Conservation (phyloP, 305 asterid species). For the Rubia peregrina region DNA sequence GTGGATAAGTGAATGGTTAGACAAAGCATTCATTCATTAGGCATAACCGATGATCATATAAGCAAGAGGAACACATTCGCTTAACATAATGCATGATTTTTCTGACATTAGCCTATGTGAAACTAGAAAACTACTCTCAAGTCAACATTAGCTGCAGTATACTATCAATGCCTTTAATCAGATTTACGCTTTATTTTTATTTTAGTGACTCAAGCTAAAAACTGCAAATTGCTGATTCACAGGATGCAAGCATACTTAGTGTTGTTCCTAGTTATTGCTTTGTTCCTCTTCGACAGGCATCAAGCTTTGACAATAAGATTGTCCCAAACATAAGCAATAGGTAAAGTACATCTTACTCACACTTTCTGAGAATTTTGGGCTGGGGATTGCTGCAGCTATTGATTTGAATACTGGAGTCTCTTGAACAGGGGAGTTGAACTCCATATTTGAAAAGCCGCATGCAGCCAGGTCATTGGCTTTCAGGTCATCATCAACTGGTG, state of each 20-base stretch:
- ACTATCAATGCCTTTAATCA: background rate
- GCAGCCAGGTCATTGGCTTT: conserved; percentile 29
- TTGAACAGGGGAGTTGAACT: conserved; percentile 73
- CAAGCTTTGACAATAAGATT: background rate
- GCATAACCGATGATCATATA: background rate
- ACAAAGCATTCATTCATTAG: background rate
- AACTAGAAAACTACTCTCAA: background rate
- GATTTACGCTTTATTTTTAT: background rate
- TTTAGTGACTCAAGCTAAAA: background rate
- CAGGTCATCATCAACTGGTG: conserved; percentile 32
- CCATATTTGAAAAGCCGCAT: conserved; percentile 41
- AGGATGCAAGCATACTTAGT: background rate
- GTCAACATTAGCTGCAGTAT: background rate
- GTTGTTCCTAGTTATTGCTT: background rate
- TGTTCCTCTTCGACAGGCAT: background rate
- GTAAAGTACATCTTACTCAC: conserved; percentile 46
- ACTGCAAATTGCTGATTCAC: background rate
- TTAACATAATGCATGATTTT: background rate
- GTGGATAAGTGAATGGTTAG: background rate
- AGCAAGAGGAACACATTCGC: conserved; percentile 2
- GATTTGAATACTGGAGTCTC: conserved; percentile 89
- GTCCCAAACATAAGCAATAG: conserved; percentile 5
- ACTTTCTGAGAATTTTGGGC: conserved; percentile 96
- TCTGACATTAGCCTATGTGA: background rate
- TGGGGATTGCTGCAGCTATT: conserved; percentile 90